A percentile compares a stretch with the other conserved stretches of the same genome.
These are phyloP conservation scores for Kuraishia hungarica DNA, from an alignment of 805 yeast species.

Conservation along the genomic window DNA sequence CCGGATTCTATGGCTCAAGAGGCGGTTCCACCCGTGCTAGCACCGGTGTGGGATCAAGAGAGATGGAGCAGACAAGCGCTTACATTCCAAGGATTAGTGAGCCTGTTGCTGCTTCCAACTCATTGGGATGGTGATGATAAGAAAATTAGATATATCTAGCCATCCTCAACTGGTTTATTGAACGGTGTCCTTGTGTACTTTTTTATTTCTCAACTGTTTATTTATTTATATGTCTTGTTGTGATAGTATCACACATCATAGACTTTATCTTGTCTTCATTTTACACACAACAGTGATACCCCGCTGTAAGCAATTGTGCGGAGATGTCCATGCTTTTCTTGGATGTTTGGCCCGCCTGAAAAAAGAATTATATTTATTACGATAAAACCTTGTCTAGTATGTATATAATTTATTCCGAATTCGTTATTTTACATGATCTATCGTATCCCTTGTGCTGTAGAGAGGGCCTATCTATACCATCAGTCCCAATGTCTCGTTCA, in stretches of 20 bases:
- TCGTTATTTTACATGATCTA: no score
- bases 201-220: background rate
- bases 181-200: background rate
- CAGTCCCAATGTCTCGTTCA: constrained; percentile 2
- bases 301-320: background rate
- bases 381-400: background rate
- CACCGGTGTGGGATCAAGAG: constrained; percentile 1
- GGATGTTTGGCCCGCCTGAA: background rate
- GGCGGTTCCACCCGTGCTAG: background rate
- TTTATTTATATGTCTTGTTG: background rate
- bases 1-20: background rate
- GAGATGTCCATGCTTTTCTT: background rate
- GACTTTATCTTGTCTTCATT: background rate
- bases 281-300: background rate
- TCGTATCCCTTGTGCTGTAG: no score
- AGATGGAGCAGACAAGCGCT: constrained; percentile 17
- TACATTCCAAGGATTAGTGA: constrained; percentile 45
- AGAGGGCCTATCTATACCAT: background rate
- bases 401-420: background rate
- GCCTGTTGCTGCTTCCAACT: constrained; percentile 64
- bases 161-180: background rate
- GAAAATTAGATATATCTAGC: background rate
- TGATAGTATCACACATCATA: background rate
- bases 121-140: constrained; percentile 74
- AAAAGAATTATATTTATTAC: background rate